Base-by-base conservation (phyloP, 2,329 filamentous ascomycete species). In the Atkinsonella hypoxylon region DNA sequence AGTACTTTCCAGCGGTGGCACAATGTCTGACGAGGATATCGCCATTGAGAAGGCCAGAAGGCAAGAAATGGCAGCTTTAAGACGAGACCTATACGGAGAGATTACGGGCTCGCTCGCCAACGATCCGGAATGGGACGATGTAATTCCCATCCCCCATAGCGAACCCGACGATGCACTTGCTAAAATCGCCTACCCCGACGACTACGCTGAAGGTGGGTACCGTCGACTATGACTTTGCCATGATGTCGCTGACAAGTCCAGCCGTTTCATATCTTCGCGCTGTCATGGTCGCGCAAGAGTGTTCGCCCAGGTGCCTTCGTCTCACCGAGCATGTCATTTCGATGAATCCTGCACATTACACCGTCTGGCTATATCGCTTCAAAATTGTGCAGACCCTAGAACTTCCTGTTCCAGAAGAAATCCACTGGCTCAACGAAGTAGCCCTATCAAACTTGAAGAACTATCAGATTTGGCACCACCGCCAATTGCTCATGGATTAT, bases 301-400 rank as follows among this genome's bases (percentile, higher is more conserved):
- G 85, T 72, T 89, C 86, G 22, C 77, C 83, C 20, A 79, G 93
- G 45, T 86, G 82, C 36, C 76, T 98, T 42, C 77, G 75, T 32
- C 79, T 98, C 55, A 98, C 93, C 4, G 85, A 89, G 64, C 82
- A 91, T 67, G 83, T 98, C 63, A 97, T 98, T 63, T 74, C 76
- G 53, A 82, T 96, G 78, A 98, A 98, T 67, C 87, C 93, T 15
- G 90, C 93, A 1, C 93, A 98, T 72, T 98, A 98, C 71, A 98
- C 93, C 15, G 91, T 97, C 54, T 98, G 93, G 93, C 81, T 97
- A 20, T 98, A 95, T 73, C 86, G 93, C 54, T 89, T 90, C 58
- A 81, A 84, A 61, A 86, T 85, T 49, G 70, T 97, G 46, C 78
- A 84, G 56, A 75, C 79, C 3, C 73, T 95, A 26, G 67, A 78